These are phyloP conservation scores for Leishmania mexicana DNA, from an alignment of 208 protist genomes.

Conservation along the genomic window DNA sequence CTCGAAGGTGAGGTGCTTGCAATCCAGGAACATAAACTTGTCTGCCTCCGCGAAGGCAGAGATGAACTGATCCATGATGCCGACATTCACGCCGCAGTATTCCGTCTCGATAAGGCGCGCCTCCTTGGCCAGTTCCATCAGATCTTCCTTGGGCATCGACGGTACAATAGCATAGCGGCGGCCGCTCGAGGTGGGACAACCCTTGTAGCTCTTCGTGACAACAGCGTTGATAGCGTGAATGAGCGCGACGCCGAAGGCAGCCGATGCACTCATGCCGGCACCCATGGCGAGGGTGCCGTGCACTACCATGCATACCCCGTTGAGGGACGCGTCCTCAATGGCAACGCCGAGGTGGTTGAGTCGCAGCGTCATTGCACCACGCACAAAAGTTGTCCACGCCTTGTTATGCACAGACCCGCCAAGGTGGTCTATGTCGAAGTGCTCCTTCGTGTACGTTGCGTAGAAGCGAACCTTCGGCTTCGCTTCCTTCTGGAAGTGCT, in stretches of 20 bases:
- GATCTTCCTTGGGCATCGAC: constrained; percentile 31
- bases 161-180: constrained; percentile 51
- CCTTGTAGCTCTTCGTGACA: constrained; percentile 36
- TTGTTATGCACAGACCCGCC: constrained; percentile 40
- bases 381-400: constrained; percentile 71
- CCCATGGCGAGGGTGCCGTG: constrained; percentile 78
- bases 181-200: constrained; percentile 12
- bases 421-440: constrained; percentile 52
- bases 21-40: constrained; percentile 88
- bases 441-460: constrained; percentile 53
- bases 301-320: constrained; percentile 74
- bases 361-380: constrained; percentile 57
- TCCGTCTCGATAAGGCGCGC: constrained; percentile 79
- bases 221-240: constrained; percentile 55
- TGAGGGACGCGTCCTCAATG: constrained; percentile 36
- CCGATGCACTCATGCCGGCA: constrained; percentile 86
- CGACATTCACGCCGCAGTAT: constrained; percentile 86
- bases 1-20: constrained; percentile 60
- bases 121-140: constrained; percentile 64
- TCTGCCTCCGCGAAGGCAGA: constrained; percentile 70
- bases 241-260: constrained; percentile 79
- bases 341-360: constrained; percentile 54
- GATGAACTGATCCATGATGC: constrained; percentile 94
- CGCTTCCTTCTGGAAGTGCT: constrained; percentile 33
- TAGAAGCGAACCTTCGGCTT: constrained; percentile 66